Evolutionary conservation across 139 green algal genomes (phyloP).

Genomic region (Prasinococcaceae sp.): DNA sequence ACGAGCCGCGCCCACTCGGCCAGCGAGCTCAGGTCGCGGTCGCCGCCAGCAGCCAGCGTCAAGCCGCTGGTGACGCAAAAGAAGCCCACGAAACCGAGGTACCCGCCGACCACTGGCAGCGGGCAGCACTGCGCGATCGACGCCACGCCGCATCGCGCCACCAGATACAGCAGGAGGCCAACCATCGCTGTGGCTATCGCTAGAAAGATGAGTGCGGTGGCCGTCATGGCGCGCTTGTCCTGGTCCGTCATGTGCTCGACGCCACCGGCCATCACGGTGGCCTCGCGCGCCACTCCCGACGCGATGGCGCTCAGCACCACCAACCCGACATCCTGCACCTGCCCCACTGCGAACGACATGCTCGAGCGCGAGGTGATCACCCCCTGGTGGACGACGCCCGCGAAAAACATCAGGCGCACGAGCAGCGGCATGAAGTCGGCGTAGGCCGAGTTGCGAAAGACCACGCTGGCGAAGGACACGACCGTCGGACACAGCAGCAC

Average conservation of each 20-base stretch:
- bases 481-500: slow-evolving; percentile 51
- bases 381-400: slow-evolving; percentile 47
- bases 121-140: slow-evolving; percentile 62
- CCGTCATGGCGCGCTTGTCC: no score
- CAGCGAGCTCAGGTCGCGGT: no score
- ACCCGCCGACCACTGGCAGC: slow-evolving; percentile 54
- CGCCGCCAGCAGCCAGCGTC: no score
- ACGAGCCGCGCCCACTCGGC: no score
- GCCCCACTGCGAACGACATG: slow-evolving; percentile 59
- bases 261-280: background rate
- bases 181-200: slow-evolving; percentile 41
- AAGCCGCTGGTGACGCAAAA: background rate
- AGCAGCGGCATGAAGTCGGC: background rate
- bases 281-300: slow-evolving; percentile 32
- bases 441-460: slow-evolving; percentile 38
- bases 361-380: slow-evolving; percentile 35
- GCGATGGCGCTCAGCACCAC: slow-evolving; percentile 66
- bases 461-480: slow-evolving; percentile 53
- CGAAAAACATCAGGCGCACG: slow-evolving; percentile 27
- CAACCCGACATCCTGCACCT: slow-evolving; percentile 55
- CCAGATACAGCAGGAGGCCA: slow-evolving; percentile 42
- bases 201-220: slow-evolving; percentile 44
- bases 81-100: slow-evolving; percentile 35
- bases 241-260: no score
- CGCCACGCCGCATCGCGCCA: slow-evolving; percentile 44